Percentiles rank a stretch among this genome's conserved stretches.
phyloP scores from a whole-genome alignment of 2,329 filamentous ascomycete genomes.

The Pleurostoma richardsiae region DNA sequence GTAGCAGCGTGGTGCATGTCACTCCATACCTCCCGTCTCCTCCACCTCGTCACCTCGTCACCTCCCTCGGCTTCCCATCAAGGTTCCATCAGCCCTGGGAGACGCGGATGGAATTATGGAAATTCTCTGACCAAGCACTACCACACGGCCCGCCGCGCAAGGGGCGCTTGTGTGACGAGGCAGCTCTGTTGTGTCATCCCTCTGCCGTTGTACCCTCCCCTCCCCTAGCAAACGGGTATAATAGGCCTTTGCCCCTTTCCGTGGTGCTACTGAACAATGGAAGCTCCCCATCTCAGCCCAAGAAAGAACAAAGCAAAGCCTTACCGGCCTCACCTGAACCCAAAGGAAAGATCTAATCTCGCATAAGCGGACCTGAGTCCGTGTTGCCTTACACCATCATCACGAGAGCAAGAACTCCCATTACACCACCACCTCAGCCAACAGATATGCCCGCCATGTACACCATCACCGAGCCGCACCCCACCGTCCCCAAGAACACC shows the following conservation, averaged over 20 bases:
- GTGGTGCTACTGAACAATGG: background rate
- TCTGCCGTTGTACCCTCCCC: background rate
- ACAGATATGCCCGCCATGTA: conserved; percentile 17
- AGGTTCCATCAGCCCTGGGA: too few species aligned
- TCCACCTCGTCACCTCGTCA: background rate
- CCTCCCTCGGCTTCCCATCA: too few species aligned
- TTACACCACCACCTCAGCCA: conserved; percentile 1
- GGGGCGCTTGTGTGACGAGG: background rate
- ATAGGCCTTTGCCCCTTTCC: background rate
- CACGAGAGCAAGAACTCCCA: background rate
- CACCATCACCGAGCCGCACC: conserved; percentile 44
- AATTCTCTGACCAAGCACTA: too few species aligned
- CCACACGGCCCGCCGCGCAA: too few species aligned
- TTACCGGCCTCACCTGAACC: background rate
- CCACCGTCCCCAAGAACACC: conserved; percentile 37
- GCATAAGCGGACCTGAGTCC: background rate
- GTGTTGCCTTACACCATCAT: too few species aligned
- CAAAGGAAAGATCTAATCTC: background rate
- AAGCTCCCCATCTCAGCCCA: background rate
- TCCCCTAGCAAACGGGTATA: background rate
- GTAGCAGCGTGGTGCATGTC: too few species aligned
- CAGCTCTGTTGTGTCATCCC: background rate
- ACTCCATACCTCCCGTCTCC: background rate
- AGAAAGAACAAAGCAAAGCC: too few species aligned
- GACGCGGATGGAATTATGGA: too few species aligned